Evolutionary conservation across 2,329 filamentous ascomycete genomes (phyloP).

Genomic region (Diaporthe citrichinensis): DNA sequence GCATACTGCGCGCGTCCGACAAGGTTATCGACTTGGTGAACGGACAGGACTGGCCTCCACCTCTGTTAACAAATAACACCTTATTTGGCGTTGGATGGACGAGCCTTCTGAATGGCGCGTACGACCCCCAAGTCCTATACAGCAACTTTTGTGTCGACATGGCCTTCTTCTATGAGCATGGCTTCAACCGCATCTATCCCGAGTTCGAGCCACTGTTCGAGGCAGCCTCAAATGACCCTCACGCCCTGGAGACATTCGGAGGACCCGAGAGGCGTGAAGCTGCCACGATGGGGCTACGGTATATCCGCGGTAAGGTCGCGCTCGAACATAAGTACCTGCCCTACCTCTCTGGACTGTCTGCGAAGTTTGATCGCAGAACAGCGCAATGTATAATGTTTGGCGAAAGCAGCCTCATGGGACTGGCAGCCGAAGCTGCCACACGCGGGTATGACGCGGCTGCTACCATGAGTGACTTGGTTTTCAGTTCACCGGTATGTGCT

Average conservation of each 20-base stretch:
- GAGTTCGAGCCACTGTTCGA: slow-evolving; percentile 15
- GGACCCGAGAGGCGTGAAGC: slow-evolving; percentile 1
- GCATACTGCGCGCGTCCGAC: slow-evolving; percentile 2
- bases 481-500: slow-evolving; percentile 21
- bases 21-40: not conserved
- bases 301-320: slow-evolving; percentile 22
- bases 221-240: not conserved
- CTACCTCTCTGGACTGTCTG: slow-evolving; percentile 3
- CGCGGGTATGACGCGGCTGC: slow-evolving; percentile 6
- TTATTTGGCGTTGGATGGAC: slow-evolving; percentile 1
- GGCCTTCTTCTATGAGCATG: slow-evolving; percentile 30
- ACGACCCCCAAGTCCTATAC: slow-evolving; percentile 24
- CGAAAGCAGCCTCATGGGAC: slow-evolving; percentile 16
- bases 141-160: slow-evolving; percentile 25
- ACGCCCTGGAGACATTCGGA: not conserved
- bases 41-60: not conserved
- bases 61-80: slow-evolving; percentile 12
- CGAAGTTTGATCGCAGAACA: slow-evolving; percentile 24
- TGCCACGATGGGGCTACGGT: slow-evolving; percentile 2
- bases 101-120: slow-evolving; percentile 4
- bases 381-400: slow-evolving; percentile 14
- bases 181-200: slow-evolving; percentile 11
- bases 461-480: slow-evolving; percentile 12
- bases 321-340: slow-evolving; percentile 18
- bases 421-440: not conserved